Base-by-base conservation (phyloP, 306 rosid species). In the Castanopsis chinensis region DNA sequence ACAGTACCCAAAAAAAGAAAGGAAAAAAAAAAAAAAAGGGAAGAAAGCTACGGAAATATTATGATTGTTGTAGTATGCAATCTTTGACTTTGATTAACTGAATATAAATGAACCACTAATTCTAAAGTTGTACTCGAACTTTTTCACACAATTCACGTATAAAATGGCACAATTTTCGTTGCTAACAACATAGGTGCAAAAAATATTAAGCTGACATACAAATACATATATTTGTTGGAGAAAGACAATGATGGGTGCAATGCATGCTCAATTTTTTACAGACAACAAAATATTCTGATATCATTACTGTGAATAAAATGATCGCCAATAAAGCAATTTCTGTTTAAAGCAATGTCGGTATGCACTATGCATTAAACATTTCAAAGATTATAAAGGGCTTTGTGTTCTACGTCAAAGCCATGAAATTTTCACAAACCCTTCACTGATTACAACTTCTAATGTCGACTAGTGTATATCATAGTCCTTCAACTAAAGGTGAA, bases 201-300 rank as follows among this genome's bases (percentile, higher is more conserved):
- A 41, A 41, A 41, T 41, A 8, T 41, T 41, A 41, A 41, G 45
- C 45, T 37, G 45, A 58, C 64, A 58, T 21, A 58, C 64, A 58
- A 57, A 58, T 58, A 58, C 64, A 58, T 12, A 13, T 49, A 41
- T 41, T 2, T 41, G 45, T 41, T 41, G 9, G 30, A 58, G 5
- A 9, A 1, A 32, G 41, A 76, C 27, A 49, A 49, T 10, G 17
- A 13, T 30, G 19, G 68, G 5, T 5, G 25, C 55, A 28, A 51
- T 21, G 75, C 43, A 52, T 56, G 51, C 61, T 61, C 6, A 3
- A 33, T 72, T 18, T 60, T 79, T 33, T 56, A 6, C 60, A 54
- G 73, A 70, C 74, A 73, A 80, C 21, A 80, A 80, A 64, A 73
- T 73, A 80, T 73, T 74, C 72, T 18, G 60, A 64, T 55, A 74